phyloP scores from a whole-genome alignment of 257 asterid species.

The Scutellaria galericulata region DNA sequence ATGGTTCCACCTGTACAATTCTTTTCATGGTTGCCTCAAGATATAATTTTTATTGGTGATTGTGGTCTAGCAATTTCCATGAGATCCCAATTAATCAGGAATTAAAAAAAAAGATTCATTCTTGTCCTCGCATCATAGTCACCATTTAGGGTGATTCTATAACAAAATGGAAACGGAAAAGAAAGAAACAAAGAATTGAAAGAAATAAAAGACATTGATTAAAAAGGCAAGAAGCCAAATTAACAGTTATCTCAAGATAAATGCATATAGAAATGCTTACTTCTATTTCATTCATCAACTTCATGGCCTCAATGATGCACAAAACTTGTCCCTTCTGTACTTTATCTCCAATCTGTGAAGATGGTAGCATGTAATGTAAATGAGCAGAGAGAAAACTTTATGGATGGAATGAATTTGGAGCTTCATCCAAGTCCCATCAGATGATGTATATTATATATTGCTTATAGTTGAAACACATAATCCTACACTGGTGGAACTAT shows the following conservation, averaged over 20 bases:
- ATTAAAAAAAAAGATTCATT: not conserved
- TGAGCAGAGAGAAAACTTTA: conserved; percentile 1
- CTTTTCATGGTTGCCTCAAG: conserved; percentile 6
- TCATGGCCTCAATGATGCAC: conserved; percentile 94
- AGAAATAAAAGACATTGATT: not conserved
- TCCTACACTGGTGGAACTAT: conserved; percentile 11
- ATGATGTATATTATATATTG: conserved; percentile 1
- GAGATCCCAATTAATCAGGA: conserved; percentile 12
- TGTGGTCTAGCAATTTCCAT: conserved; percentile 1
- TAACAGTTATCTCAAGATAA: conserved; percentile 17
- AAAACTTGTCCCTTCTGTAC: conserved; percentile 91
- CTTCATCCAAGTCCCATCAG: conserved; percentile 20
- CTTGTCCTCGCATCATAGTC: not conserved
- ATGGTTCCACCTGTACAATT: not conserved
- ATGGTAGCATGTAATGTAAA: conserved; percentile 21
- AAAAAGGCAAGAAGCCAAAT: conserved; percentile 11
- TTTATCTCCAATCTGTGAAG: conserved; percentile 79
- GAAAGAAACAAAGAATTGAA: not conserved
- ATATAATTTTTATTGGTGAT: not conserved
- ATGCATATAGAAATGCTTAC: conserved; percentile 50
- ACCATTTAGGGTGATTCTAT: not conserved
- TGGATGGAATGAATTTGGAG: conserved; percentile 15
- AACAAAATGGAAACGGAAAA: conserved; percentile 1
- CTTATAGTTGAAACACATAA: conserved; percentile 7
- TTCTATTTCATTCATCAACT: conserved; percentile 95